These are phyloP conservation scores for Mychonastes homosphaera DNA, from an alignment of 139 green algal genomes.

Conservation along the genomic window DNA sequence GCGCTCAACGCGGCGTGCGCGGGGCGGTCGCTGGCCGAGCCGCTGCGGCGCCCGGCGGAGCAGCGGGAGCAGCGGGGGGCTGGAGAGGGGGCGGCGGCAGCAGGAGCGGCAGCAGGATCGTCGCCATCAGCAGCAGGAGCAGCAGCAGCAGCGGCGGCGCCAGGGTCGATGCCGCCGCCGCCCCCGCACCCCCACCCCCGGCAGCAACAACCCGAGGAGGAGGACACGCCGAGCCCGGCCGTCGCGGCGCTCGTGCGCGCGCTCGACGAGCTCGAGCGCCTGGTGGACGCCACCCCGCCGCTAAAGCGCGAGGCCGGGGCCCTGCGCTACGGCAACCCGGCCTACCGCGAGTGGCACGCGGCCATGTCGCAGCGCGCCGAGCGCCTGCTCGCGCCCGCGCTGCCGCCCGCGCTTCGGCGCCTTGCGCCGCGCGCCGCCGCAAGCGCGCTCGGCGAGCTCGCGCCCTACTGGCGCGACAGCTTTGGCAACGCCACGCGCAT, in stretches of 20 bases:
- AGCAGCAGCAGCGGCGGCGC: too few relatives aligned
- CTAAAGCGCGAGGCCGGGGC: slow-evolving; percentile 35
- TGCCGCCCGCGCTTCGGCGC: background rate
- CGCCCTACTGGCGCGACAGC: slow-evolving; percentile 70
- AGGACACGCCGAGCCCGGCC: too few relatives aligned
- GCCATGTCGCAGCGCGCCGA: slow-evolving; percentile 26
- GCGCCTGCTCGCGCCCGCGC: background rate
- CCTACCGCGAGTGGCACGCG: slow-evolving; percentile 70
- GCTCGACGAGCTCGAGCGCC: slow-evolving; percentile 47
- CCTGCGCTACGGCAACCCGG: slow-evolving; percentile 88
- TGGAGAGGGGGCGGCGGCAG: too few relatives aligned
- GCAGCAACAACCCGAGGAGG: too few relatives aligned
- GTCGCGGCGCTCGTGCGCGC: slow-evolving; percentile 28
- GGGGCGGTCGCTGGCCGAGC: slow-evolving; percentile 6
- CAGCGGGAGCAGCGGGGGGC: slow-evolving; percentile 9
- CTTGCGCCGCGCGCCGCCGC: background rate
- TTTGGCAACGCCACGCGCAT: slow-evolving; percentile 90
- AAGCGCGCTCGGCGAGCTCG: slow-evolving; percentile 49
- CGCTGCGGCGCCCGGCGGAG: background rate
- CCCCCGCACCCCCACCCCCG: too few relatives aligned
- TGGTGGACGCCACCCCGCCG: slow-evolving; percentile 77
- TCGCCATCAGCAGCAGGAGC: too few relatives aligned
- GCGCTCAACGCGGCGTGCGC: slow-evolving; percentile 51
- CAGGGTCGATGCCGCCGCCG: too few relatives aligned
- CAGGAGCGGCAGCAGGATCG: too few relatives aligned